Base-by-base conservation (phyloP, 163 green algal genomes). In the Coccomyxa subellipsoidea region DNA sequence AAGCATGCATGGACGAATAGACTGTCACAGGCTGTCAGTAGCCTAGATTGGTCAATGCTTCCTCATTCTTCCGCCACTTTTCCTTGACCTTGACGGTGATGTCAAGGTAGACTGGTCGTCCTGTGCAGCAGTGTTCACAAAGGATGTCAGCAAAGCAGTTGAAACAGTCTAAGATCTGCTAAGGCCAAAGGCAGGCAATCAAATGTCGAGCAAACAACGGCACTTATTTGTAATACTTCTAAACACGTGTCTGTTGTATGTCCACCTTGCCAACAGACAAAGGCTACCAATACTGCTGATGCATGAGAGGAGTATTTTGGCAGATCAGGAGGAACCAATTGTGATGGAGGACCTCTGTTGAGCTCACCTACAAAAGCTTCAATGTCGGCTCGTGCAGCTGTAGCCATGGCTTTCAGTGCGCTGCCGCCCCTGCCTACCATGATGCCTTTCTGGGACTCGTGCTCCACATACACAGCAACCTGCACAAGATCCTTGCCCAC, bases 401-500 rank as follows among this genome's bases (percentile, higher is more conserved):
- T 83, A 29, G 72, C 72, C 69, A 92, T 76, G 77, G 54, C 7
- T 78, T 92, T 92, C 21, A 92, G 76, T 7, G 86, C 86, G 34
- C n/a, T 66, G 38, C 93, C 93, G 2, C 71, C 79, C 32, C n/a
- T 36, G 4, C 93, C 93, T n/a, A 97, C 84, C 54, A 97, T 35
- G 38, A 97, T 95, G 76, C 80, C 83, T 5, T 80, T 70, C 76
- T 92, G 89, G 31, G 79, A 69, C 0, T 87, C 81, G 25, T 79
- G 75, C 72, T 93, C 89, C 71, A 90, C 88, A 5, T 86, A 70
- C 27, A 91, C 71, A 18, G 83, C 31, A 25, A 80, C 86, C 53
- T 81, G 27, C 25, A 86, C 71, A 12, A 84, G 94, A 79, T 98
- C 94, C 88, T 99, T 99, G 36, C 37, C 36, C 0, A 59, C 47